Conservation (phyloP, 177 flowering plant genomes). For the Vitis hybrid region DNA sequence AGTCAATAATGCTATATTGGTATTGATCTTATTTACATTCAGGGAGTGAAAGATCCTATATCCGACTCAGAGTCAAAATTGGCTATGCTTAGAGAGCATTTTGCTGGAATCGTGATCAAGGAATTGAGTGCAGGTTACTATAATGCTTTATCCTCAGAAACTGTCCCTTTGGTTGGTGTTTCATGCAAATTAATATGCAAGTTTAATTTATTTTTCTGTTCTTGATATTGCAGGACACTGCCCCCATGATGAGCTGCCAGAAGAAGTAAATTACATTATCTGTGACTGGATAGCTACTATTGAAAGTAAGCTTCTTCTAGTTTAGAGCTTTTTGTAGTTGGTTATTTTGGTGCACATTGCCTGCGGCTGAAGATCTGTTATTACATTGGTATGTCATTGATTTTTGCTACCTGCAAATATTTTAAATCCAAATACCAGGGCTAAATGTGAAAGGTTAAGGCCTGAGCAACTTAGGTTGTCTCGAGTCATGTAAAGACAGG, state of each 20-base stretch:
- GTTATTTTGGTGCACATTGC: not conserved
- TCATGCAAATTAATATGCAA: not conserved
- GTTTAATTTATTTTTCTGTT: not conserved
- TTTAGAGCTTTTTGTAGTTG: constrained; percentile 14
- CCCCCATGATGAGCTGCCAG: constrained; percentile 87
- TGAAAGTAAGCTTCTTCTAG: constrained; percentile 26
- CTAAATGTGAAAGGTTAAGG: too few species aligned
- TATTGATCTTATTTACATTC: not conserved
- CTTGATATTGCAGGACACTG: constrained; percentile 66
- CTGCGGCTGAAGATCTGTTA: too few species aligned
- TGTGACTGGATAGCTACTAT: constrained; percentile 46
- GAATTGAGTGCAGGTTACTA: constrained; percentile 76
- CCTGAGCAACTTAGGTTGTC: too few species aligned
- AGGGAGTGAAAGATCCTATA: constrained; percentile 93
- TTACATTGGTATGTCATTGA: not conserved
- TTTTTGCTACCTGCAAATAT: too few species aligned
- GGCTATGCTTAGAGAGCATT: constrained; percentile 61
- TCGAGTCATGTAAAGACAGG: too few species aligned
- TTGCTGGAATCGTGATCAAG: constrained; percentile 38
- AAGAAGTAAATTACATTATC: constrained; percentile 62
- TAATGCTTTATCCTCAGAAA: not conserved
- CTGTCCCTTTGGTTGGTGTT: not conserved
- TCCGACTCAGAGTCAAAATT: constrained; percentile 49
- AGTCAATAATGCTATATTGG: not conserved
- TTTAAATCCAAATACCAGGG: too few species aligned